A percentile compares a stretch with the other conserved stretches of the same genome.
Conservation (phyloP, 2,329 filamentous ascomycete species). For the Talaromyces albobiverticillius region DNA sequence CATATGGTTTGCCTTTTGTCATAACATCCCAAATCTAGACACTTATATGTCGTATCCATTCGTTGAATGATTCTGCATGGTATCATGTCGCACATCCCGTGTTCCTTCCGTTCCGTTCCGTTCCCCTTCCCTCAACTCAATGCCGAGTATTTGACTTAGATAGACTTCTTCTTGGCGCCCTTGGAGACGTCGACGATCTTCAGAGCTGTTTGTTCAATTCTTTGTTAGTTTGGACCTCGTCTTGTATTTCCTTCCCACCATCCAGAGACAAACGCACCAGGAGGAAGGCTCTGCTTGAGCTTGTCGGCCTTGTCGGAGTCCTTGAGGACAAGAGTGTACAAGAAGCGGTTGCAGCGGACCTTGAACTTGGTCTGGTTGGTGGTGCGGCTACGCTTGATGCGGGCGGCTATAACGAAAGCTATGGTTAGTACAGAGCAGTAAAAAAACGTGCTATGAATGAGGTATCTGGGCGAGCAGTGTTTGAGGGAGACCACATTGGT, state of each 20-base stretch:
- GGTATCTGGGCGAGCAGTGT: no score
- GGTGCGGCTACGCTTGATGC: conserved; percentile 95
- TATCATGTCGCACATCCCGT: neutral
- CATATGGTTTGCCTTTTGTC: neutral
- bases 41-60: neutral
- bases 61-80: neutral
- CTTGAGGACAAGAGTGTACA: conserved; percentile 98
- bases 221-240: conserved; percentile 20
- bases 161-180: conserved; percentile 44
- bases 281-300: conserved; percentile 98
- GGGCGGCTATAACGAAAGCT: conserved; percentile 63
- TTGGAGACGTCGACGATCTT: conserved; percentile 46
- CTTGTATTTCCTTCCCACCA: neutral
- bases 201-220: conserved; percentile 32
- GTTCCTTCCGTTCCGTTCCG: neutral
- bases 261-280: conserved; percentile 68
- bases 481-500: no score
- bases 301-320: conserved; percentile 99
- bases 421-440: conserved; percentile 10
- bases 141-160: conserved; percentile 29
- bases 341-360: conserved; percentile 94
- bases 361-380: conserved; percentile 98
- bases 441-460: neutral
- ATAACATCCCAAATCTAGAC: neutral
- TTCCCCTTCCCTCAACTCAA: conserved; percentile 1